Evolutionary conservation across 441 rosid genomes (phyloP).

Genomic region (Macaranga tanarius): DNA sequence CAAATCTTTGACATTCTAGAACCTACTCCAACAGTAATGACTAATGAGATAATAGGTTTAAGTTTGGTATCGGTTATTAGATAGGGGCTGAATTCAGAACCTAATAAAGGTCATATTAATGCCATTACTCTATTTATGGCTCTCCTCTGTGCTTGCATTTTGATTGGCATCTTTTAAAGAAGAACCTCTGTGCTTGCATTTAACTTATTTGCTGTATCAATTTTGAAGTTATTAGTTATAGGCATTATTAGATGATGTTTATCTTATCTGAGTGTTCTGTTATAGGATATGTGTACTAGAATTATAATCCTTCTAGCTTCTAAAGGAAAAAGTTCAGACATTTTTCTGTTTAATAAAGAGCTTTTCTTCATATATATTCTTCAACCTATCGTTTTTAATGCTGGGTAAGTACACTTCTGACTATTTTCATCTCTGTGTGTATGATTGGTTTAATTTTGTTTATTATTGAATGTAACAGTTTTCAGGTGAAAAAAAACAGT

Average conservation of each 20-base stretch:
- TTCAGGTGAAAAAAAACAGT: conserved; percentile 96
- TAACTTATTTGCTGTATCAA: background rate
- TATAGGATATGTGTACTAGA: conserved; percentile 76
- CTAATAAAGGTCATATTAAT: conserved; percentile 63
- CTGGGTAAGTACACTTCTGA: conserved; percentile 57
- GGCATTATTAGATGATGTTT: no score
- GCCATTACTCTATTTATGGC: conserved; percentile 82
- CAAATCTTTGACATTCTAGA: no score
- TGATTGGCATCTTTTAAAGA: conserved; percentile 77
- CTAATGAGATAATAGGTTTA: no score
- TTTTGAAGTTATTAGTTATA: background rate
- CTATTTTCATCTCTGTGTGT: no score
- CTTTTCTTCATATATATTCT: conserved; percentile 88
- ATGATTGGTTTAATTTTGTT: background rate
- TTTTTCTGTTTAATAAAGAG: conserved; percentile 81
- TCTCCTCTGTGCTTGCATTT: conserved; percentile 78
- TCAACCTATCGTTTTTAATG: conserved; percentile 91
- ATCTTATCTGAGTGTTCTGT: background rate
- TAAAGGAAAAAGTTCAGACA: conserved; percentile 64
- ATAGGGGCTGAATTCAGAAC: no score
- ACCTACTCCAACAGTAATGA: no score
- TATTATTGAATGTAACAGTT: conserved; percentile 40
- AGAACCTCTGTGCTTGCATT: conserved; percentile 62
- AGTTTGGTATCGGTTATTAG: no score
- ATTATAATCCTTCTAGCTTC: conserved; percentile 61